These are phyloP conservation scores for Stromatinia cepivora DNA, from an alignment of 2,329 filamentous ascomycete genomes.

Conservation along the genomic window DNA sequence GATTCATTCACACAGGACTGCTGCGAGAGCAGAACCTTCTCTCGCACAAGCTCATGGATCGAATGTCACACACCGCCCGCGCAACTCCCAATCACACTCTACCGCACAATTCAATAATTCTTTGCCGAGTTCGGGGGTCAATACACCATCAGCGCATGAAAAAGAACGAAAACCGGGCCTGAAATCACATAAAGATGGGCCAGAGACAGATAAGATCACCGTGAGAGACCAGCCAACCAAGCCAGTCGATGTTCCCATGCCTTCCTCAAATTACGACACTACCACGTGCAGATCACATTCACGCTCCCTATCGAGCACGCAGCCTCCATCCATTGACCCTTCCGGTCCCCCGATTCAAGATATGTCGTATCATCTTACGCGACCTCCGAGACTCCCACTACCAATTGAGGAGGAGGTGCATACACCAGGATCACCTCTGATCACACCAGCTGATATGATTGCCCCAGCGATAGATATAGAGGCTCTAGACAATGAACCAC, in stretches of 20 bases:
- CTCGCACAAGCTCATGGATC: slow-evolving; percentile 54
- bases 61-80: slow-evolving; percentile 37
- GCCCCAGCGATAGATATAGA: slow-evolving; percentile 42
- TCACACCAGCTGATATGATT: slow-evolving; percentile 65
- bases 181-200: slow-evolving; percentile 31
- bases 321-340: slow-evolving; percentile 53
- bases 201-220: slow-evolving; percentile 41
- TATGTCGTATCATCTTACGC: slow-evolving; percentile 61
- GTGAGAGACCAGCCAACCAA: slow-evolving; percentile 50
- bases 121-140: slow-evolving; percentile 31
- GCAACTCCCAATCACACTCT: slow-evolving; percentile 34
- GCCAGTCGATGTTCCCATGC: slow-evolving; percentile 54
- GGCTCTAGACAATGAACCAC: slow-evolving; percentile 50
- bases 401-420: slow-evolving; percentile 92
- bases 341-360: slow-evolving; percentile 47
- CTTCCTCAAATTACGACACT: slow-evolving; percentile 35
- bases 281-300: slow-evolving; percentile 36
- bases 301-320: slow-evolving; percentile 24
- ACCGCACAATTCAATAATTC: slow-evolving; percentile 27
- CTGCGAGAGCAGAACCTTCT: slow-evolving; percentile 62
- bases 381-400: slow-evolving; percentile 86
- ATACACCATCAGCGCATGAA: slow-evolving; percentile 30
- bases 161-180: slow-evolving; percentile 32
- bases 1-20: slow-evolving; percentile 55
- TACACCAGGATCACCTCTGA: slow-evolving; percentile 86